Conservation (phyloP, 805 yeast genomes). For the Yarrowia sp. region DNA sequence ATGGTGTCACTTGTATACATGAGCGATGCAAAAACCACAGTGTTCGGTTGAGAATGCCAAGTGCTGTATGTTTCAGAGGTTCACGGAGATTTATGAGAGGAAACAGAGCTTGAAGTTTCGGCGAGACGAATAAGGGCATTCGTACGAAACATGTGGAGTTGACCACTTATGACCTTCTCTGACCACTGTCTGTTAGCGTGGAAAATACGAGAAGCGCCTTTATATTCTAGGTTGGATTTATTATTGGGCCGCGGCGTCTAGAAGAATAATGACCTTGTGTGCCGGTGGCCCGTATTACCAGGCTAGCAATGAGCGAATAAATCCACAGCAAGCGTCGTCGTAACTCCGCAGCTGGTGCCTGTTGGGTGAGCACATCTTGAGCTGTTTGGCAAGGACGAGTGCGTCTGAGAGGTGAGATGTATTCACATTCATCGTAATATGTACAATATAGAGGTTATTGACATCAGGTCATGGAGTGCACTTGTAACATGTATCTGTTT, state of each 20-base stretch:
- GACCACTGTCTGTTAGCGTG: too few species aligned
- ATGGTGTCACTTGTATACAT: constrained; percentile 30
- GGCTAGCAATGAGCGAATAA: neutral
- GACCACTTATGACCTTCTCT: too few species aligned
- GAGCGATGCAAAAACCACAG: neutral
- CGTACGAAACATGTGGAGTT: neutral
- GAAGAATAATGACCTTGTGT: neutral
- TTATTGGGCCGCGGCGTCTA: neutral
- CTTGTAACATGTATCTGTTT: too few species aligned
- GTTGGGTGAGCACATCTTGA: constrained; percentile 17
- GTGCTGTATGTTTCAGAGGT: constrained; percentile 24
- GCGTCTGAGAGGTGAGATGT: neutral
- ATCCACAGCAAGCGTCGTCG: neutral
- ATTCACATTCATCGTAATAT: constrained; percentile 26
- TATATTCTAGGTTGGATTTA: neutral
- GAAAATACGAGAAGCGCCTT: constrained; percentile 1
- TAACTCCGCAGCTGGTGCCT: neutral
- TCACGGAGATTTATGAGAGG: neutral
- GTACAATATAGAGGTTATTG: too few species aligned
- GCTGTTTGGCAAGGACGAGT: neutral
- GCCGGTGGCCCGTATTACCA: neutral
- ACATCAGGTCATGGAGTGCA: constrained; percentile 8
- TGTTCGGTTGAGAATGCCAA: constrained; percentile 11
- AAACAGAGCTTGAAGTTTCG: too few species aligned
- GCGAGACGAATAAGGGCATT: neutral